Evolutionary conservation across 805 yeast genomes (phyloP).

Genomic region (Cyberlindnera saturnus): DNA sequence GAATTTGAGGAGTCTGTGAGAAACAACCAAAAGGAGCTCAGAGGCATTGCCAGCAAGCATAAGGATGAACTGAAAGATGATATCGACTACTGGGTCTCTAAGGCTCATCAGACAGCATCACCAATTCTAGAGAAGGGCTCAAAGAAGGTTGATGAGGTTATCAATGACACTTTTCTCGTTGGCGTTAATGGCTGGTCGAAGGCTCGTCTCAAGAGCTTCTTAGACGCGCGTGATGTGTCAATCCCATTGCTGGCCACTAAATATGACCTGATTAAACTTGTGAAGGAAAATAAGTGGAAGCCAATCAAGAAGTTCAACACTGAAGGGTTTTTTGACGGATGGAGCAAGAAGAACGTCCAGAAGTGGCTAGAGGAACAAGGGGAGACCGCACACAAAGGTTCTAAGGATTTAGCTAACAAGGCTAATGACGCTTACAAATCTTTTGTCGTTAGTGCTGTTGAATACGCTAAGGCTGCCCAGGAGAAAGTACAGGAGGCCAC

Average conservation of each 20-base stretch:
- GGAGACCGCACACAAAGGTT: conserved; percentile 19
- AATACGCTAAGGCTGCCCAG: conserved; percentile 11
- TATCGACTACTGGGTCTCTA: conserved; percentile 30
- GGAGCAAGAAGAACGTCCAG: conserved; percentile 32
- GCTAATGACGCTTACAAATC: conserved; percentile 19
- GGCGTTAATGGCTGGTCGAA: conserved; percentile 44
- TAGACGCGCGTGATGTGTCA: conserved; percentile 35
- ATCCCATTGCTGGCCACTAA: conserved; percentile 35
- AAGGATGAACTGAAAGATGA: conserved; percentile 32
- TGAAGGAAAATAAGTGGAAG: conserved; percentile 30
- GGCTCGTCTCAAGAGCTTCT: conserved; percentile 35
- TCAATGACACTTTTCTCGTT: conserved; percentile 40
- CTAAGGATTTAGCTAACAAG: conserved; percentile 17
- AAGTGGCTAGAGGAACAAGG: conserved; percentile 33
- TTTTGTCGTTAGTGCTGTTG: conserved; percentile 9
- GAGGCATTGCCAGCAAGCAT: conserved; percentile 29
- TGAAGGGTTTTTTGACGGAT: conserved; percentile 30
- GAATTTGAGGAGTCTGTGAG: conserved; percentile 29
- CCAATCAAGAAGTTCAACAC: conserved; percentile 28
- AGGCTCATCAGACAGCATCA: conserved; percentile 25
- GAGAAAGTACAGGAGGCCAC: conserved; percentile 12
- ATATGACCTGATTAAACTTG: conserved; percentile 33
- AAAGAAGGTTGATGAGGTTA: conserved; percentile 27
- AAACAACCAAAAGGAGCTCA: conserved; percentile 30
- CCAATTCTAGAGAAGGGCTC: conserved; percentile 32